Percentiles rank a stretch among this genome's conserved stretches.
Conservation (phyloP, 176 grass and related monocot genomes). For the Pontederia paniculata region DNA sequence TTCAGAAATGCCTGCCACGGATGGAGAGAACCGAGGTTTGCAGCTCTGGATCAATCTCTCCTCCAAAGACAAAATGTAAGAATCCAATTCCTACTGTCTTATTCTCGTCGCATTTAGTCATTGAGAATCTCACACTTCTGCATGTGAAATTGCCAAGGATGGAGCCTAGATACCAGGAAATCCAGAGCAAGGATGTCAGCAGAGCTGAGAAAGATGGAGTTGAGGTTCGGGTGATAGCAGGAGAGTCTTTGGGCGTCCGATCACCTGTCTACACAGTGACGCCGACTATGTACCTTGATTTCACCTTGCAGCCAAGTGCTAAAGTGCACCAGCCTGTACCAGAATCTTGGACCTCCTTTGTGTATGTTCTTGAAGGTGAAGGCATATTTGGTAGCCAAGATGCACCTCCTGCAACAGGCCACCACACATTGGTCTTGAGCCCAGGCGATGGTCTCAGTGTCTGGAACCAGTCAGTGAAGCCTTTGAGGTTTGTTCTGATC, state of each 20-base stretch:
- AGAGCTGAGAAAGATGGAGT: conserved; percentile 47
- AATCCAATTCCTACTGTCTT: neutral
- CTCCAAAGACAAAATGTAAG: conserved; percentile 91
- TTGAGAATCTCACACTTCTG: neutral
- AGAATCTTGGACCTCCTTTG: conserved; percentile 75
- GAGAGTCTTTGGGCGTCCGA: conserved; percentile 65
- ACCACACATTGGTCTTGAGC: conserved; percentile 71
- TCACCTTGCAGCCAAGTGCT: conserved; percentile 47
- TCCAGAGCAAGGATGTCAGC: conserved; percentile 69
- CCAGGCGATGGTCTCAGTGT: conserved; percentile 52
- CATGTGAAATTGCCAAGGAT: conserved; percentile 36
- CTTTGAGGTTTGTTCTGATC: conserved; percentile 49
- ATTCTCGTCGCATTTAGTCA: neutral
- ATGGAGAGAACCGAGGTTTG: conserved; percentile 59
- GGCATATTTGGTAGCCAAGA: conserved; percentile 44
- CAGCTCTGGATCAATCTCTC: conserved; percentile 95
- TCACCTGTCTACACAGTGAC: conserved; percentile 81
- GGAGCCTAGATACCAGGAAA: conserved; percentile 75
- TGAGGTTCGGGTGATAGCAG: conserved; percentile 54
- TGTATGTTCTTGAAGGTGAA: conserved; percentile 75
- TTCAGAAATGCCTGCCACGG: conserved; percentile 64
- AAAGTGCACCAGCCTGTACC: conserved; percentile 48
- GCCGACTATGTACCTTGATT: conserved; percentile 80
- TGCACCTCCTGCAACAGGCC: neutral
- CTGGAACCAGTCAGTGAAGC: conserved; percentile 46